Percentiles rank a stretch among this genome's conserved stretches.
These are phyloP conservation scores for Neofusicoccum kwambonambiense DNA, from an alignment of 2,329 filamentous ascomycete genomes.

Conservation along the genomic window DNA sequence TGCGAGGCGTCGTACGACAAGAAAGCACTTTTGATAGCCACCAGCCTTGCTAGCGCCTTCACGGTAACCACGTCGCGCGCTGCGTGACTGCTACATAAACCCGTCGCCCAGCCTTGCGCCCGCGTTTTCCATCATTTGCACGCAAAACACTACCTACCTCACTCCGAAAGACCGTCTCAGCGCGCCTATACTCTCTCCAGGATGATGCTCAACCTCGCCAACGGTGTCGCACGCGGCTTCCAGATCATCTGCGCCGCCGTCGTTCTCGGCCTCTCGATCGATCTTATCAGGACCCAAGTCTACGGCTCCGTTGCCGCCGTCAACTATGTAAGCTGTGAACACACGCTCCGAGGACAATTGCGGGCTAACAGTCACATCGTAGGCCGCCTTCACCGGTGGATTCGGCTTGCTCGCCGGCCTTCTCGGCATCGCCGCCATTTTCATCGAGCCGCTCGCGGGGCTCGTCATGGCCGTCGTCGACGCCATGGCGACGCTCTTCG, in stretches of 20 bases:
- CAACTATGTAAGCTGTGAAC: constrained; percentile 12
- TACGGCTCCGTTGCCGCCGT: constrained; percentile 22
- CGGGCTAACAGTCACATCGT: too few species aligned
- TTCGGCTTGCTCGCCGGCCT: constrained; percentile 24
- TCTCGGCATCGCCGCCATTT: constrained; percentile 25
- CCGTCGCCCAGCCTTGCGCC: not conserved
- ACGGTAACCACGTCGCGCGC: not conserved
- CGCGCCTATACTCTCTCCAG: not conserved
- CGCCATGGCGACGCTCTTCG: constrained; percentile 23
- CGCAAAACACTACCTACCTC: not conserved
- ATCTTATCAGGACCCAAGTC: constrained; percentile 25
- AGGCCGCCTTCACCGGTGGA: constrained; percentile 25
- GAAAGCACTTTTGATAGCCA: not conserved
- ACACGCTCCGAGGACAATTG: too few species aligned
- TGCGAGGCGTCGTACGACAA: not conserved
- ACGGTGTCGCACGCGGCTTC: not conserved
- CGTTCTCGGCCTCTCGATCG: constrained; percentile 28
- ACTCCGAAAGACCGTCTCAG: not conserved
- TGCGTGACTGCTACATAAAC: too few species aligned
- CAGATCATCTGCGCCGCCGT: constrained; percentile 27
- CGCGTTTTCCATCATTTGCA: not conserved
- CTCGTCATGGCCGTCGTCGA: constrained; percentile 25
- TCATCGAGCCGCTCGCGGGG: constrained; percentile 21
- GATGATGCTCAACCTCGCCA: not conserved
- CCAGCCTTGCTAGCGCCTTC: not conserved